A percentile compares a stretch with the other conserved stretches of the same genome.
phyloP scores from a whole-genome alignment of 2,329 filamentous ascomycete species.

The Talaromyces rugulosus region DNA sequence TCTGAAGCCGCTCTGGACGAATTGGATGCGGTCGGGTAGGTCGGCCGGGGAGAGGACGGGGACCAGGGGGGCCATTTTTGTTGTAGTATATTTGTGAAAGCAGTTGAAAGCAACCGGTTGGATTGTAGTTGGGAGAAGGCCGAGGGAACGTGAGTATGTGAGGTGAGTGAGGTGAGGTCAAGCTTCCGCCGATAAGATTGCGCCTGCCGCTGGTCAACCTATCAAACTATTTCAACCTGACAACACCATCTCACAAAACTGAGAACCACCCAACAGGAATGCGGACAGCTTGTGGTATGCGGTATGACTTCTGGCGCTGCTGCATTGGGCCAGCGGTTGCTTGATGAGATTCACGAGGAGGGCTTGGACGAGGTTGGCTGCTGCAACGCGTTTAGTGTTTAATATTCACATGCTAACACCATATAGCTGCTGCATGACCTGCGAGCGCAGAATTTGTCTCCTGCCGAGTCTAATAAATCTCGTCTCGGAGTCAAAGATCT shows the following conservation, averaged over 20 bases:
- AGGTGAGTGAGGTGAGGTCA: neutral
- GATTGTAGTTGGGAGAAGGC: neutral
- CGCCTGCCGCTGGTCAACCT: neutral
- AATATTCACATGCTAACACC: neutral
- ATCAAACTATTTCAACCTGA: neutral
- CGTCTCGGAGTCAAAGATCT: constrained; percentile 44
- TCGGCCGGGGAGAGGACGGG: constrained; percentile 50
- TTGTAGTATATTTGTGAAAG: neutral
- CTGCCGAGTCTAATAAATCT: constrained; percentile 12
- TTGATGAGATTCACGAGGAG: constrained; percentile 49
- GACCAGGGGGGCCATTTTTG: constrained; percentile 53
- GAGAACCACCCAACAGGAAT: neutral
- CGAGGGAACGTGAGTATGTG: neutral
- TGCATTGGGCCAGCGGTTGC: constrained; percentile 49
- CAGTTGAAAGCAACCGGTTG: too few species aligned
- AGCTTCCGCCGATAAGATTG: neutral
- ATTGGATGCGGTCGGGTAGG: constrained; percentile 51
- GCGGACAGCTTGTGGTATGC: neutral
- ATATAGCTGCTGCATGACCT: constrained; percentile 28
- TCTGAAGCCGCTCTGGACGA: constrained; percentile 39
- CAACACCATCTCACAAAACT: neutral
- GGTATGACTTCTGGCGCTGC: constrained; percentile 19
- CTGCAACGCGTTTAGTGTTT: too few species aligned
- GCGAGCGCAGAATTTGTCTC: constrained; percentile 21
- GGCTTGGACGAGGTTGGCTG: constrained; percentile 43